Evolutionary conservation across 2,329 filamentous ascomycete species (phyloP), one percentile per base, ranked within the genome.

Genomic region (Xylaria multiplex): DNA sequence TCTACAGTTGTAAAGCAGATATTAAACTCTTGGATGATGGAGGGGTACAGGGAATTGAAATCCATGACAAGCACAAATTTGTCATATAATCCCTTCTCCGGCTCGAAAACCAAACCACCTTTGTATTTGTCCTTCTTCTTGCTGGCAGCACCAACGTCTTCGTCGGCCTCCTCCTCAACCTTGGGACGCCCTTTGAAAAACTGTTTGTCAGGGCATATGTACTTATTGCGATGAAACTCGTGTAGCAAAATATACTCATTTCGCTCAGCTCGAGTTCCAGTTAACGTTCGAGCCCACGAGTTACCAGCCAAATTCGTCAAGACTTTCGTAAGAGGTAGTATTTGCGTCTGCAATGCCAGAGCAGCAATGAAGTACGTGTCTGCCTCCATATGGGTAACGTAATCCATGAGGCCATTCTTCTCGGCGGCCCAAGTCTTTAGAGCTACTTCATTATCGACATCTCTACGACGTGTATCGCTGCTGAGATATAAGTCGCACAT

Each of bases 71-170:
- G 87, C 60, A 99, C 92, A 79, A 96, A 97, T 81, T 96, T 97
- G 85, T 99, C 96, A 77, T 99, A 99, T 4, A 99, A 86, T 19
- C 96, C 96, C 79, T 95, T 97, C 78, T 98, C 94, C 4, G 96
- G 96, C 78, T 99, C 96, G 73, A 99, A 98, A 64, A 99, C 96
- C 37, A 99, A 89, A 84, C 96, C 96, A 77, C 96, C 96, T 83
- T 99, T 98, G 84, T 91, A 99, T 80, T 98, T 99, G 81, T 99
- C 96, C 79, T 97, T 99, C 85, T 98, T 99, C 82, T 97, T 99
- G 66, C 86, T 88, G 69, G 93, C 92, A 8, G 84, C 88, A 14
- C 79, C 85, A 24, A 90, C 91, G 54, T 92, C 91, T 7, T 91
- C 90, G 22, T 84, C 81, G 57, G 85, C 83, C 67, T 93, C 91